Conservation (phyloP, 345 rosid genomes). For the Camelina laxa region DNA sequence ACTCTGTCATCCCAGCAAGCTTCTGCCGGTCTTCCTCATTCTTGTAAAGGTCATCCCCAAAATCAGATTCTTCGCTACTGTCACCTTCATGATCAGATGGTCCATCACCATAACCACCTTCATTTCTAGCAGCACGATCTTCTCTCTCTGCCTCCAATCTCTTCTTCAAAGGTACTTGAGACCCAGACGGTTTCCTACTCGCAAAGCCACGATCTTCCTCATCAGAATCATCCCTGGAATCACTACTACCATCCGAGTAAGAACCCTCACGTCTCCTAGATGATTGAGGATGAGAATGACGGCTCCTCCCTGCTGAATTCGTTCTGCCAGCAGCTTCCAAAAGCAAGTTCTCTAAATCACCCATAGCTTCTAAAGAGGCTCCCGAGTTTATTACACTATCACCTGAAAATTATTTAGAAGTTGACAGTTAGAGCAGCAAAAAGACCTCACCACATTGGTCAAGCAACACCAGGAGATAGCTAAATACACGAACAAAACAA, state of each 20-base stretch:
- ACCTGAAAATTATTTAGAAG: constrained; percentile 33
- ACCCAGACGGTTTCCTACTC: constrained; percentile 82
- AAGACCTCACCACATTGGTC: background rate
- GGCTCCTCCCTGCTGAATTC: constrained; percentile 57
- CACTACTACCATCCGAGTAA: constrained; percentile 88
- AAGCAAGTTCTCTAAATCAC: constrained; percentile 89
- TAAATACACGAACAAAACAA: background rate
- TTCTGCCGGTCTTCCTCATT: constrained; percentile 77
- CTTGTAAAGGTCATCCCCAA: constrained; percentile 92
- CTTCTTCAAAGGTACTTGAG: constrained; percentile 96
- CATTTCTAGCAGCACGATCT: constrained; percentile 63
- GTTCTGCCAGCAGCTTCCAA: constrained; percentile 99
- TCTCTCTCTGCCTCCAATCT: constrained; percentile 86
- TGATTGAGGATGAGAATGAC: constrained; percentile 61
- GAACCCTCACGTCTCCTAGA: constrained; percentile 81
- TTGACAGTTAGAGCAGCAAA: background rate
- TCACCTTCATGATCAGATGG: constrained; percentile 71
- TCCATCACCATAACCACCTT: constrained; percentile 62
- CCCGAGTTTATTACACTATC: background rate
- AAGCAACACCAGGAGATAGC: background rate
- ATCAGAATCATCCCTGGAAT: constrained; percentile 88
- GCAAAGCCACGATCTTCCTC: constrained; percentile 70
- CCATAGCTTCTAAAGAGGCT: constrained; percentile 50
- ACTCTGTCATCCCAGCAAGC: constrained; percentile 83
- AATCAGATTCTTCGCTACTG: constrained; percentile 84